These are phyloP conservation scores for Monosporascus sp. DNA, from an alignment of 2,329 filamentous ascomycete genomes.

Conservation along the genomic window DNA sequence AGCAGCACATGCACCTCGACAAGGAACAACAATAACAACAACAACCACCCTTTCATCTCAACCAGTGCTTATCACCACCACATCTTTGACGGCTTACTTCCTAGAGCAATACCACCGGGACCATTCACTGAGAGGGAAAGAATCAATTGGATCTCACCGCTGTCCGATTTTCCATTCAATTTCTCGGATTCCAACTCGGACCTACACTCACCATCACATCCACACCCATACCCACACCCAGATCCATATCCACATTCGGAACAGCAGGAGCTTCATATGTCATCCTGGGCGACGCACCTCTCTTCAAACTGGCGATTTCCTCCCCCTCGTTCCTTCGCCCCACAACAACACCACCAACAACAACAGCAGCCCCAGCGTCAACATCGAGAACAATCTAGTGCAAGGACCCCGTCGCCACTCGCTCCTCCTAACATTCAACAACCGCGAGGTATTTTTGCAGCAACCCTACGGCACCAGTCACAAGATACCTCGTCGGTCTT, in stretches of 20 bases:
- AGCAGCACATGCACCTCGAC: not conserved
- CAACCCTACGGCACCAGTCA: too few relatives aligned
- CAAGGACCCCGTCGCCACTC: not conserved
- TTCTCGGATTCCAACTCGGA: not conserved
- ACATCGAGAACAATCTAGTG: not conserved
- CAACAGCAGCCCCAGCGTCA: not conserved
- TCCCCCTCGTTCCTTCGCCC: conserved; percentile 1
- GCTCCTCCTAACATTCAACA: not conserved
- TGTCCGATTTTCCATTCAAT: conserved; percentile 1
- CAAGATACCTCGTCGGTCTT: not conserved
- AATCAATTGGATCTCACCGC: not conserved
- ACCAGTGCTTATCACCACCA: not conserved
- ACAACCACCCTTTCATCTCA: not conserved
- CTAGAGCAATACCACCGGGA: too few relatives aligned
- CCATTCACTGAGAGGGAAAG: not conserved
- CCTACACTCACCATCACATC: not conserved
- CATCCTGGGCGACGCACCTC: not conserved
- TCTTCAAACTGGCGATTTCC: too few relatives aligned
- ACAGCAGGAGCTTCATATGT: not conserved
- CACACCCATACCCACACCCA: not conserved
- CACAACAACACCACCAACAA: conserved; percentile 7
- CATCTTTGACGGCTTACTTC: not conserved
- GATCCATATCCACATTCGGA: not conserved
- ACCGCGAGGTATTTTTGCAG: not conserved
- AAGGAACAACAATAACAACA: not conserved